A percentile compares a stretch with the other conserved stretches of the same genome.
These are phyloP conservation scores for Alternaria sp. DNA, from an alignment of 2,329 filamentous ascomycete genomes.

Conservation along the genomic window DNA sequence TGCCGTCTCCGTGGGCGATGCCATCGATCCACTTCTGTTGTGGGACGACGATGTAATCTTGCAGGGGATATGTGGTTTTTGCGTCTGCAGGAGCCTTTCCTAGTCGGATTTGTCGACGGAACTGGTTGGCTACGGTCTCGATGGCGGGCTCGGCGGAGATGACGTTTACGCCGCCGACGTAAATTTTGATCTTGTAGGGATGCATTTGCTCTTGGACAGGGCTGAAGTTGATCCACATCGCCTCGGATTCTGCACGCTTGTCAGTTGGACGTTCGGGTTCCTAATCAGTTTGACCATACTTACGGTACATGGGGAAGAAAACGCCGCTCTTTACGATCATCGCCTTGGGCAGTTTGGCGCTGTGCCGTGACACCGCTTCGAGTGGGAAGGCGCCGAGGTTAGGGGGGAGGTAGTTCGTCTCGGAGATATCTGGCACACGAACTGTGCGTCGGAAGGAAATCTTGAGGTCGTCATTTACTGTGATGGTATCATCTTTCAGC, in stretches of 20 bases:
- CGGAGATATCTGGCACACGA: conserved; percentile 34
- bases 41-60: conserved; percentile 55
- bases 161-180: conserved; percentile 51
- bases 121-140: background rate
- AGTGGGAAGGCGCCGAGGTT: conserved; percentile 21
- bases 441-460: conserved; percentile 23
- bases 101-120: conserved; percentile 1
- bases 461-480: conserved; percentile 17
- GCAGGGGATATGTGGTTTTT: conserved; percentile 13
- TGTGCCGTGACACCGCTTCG: conserved; percentile 24
- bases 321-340: conserved; percentile 53
- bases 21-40: conserved; percentile 54
- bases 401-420: conserved; percentile 30
- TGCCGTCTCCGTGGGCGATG: conserved; percentile 42
- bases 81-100: background rate
- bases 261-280: background rate
- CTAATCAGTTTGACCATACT: background rate
- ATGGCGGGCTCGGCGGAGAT: conserved; percentile 46
- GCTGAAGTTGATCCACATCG: conserved; percentile 53
- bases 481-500: background rate
- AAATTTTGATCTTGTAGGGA: conserved; percentile 50
- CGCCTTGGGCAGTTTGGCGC: conserved; percentile 37
- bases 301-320: conserved; percentile 61
- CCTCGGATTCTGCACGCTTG: conserved; percentile 45
- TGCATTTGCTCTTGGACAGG: background rate